phyloP scores from a whole-genome alignment of 2,329 filamentous ascomycete species.

The Penicillium sp. region DNA sequence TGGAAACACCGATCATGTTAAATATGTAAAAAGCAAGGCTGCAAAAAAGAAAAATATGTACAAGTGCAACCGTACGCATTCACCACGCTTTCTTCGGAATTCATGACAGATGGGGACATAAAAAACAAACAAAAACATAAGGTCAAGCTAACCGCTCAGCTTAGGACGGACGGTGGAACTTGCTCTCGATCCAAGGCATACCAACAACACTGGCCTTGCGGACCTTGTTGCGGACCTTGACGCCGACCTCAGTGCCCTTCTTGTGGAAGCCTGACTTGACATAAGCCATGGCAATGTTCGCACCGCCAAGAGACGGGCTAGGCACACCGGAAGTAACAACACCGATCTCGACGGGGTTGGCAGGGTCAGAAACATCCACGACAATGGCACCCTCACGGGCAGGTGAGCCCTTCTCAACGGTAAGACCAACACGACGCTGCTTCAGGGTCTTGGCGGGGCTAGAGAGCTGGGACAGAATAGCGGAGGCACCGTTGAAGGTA shows the following conservation, averaged over 20 bases:
- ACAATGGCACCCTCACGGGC: constrained; percentile 87
- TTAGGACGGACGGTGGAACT: constrained; percentile 61
- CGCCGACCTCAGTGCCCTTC: constrained; percentile 75
- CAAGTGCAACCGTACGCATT: constrained; percentile 1
- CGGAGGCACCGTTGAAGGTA: constrained; percentile 81
- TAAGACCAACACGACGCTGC: constrained; percentile 75
- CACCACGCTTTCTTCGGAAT: constrained; percentile 1
- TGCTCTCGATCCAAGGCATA: constrained; percentile 84
- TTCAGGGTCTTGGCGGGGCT: constrained; percentile 59
- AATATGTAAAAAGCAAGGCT: constrained; percentile 4
- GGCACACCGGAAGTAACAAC: constrained; percentile 86
- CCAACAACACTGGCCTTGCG: constrained; percentile 75
- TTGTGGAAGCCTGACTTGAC: constrained; percentile 80
- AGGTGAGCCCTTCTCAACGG: constrained; percentile 76
- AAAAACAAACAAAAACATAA: constrained; percentile 1
- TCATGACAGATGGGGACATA: neutral
- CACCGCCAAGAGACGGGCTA: constrained; percentile 73
- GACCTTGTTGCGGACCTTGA: constrained; percentile 74
- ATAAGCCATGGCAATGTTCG: constrained; percentile 97
- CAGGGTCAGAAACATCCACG: constrained; percentile 55
- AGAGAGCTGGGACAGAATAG: constrained; percentile 71
- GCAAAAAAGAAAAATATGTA: constrained; percentile 11
- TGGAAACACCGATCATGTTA: neutral
- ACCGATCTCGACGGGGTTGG: constrained; percentile 62
- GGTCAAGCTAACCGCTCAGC: neutral